Evolutionary conservation across 1,139 yeast species (phyloP), one percentile per base, ranked within the genome.

Genomic region (Pichia terricola): DNA sequence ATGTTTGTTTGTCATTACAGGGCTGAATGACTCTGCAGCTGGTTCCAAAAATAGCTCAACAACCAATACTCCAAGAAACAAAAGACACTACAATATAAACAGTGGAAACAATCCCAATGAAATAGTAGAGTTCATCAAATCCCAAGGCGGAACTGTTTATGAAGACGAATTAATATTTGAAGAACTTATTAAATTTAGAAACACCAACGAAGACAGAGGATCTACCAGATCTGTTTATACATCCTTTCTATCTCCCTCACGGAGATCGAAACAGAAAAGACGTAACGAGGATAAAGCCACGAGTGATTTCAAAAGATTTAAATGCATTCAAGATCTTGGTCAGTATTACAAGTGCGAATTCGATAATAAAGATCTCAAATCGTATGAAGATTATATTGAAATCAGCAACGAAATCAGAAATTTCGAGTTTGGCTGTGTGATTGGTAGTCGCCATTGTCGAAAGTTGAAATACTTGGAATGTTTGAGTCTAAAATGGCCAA

Each of bases 401-500:
- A 7, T 38, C 5, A 36, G 31, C 33, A 46, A n/a, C 25, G 32
- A 34, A 8, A n/a, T 38, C 28, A 34, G 35, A n/a, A 39, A 47
- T 3, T 63, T 58, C 49, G 64, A 55, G 33, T 84, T 87, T 65
- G 87, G 73, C 2, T 89, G 88, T 2, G 68, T 85, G 39, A 61
- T 87, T 1, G 72, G 94, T 0, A 70, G 71, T 37, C 70, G 68
- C 26, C 70, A 71, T 51, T 69, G 76, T 33, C 68, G 95, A 38
- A 84, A 87, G 45, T 73, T 81, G 26, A 87, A 87, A 57, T 89
- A 83, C 57, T 61, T 88, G n/a, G 94, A 87, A 57, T 79, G 85
- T 0, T 63, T 88, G n/a, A 87, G 94, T 0, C 60, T 88, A 38
- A 94, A 94, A 2, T 87, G 95, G 95, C 97, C 97, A 1, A 74